Percentiles rank a stretch among this genome's conserved stretches.
phyloP scores from a whole-genome alignment of 176 grass and related monocot species.

The Hordeum marinum region DNA sequence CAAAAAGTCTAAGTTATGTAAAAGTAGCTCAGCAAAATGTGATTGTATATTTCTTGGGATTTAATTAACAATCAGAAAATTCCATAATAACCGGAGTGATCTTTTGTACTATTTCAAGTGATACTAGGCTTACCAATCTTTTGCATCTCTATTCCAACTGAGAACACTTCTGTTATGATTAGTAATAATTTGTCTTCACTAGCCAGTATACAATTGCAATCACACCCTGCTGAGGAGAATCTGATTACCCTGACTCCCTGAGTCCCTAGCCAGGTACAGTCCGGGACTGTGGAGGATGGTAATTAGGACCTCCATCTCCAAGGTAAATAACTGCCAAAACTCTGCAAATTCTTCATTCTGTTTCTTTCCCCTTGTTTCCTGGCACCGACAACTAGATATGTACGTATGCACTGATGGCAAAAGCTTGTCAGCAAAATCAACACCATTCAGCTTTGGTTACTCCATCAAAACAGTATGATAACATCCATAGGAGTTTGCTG shows the following conservation, averaged over 20 bases:
- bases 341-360: not conserved
- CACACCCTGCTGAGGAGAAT: too few species aligned
- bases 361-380: not conserved
- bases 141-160: not conserved
- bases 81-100: too few species aligned
- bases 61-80: too few species aligned
- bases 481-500: not conserved
- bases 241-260: too few species aligned
- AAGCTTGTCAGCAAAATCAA: not conserved
- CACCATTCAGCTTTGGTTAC: not conserved
- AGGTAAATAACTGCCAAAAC: too few species aligned
- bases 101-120: not conserved
- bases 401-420: slow-evolving; percentile 20
- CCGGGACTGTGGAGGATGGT: too few species aligned
- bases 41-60: not conserved
- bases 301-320: too few species aligned
- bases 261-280: too few species aligned
- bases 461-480: not conserved
- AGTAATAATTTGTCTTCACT: not conserved
- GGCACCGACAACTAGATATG: not conserved
- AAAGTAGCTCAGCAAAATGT: not conserved
- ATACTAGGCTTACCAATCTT: not conserved
- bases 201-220: too few species aligned
- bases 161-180: not conserved
- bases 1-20: not conserved